These are phyloP conservation scores for Cubamyces lactineus DNA, from an alignment of 768 basidiomycete species.

Conservation along the genomic window DNA sequence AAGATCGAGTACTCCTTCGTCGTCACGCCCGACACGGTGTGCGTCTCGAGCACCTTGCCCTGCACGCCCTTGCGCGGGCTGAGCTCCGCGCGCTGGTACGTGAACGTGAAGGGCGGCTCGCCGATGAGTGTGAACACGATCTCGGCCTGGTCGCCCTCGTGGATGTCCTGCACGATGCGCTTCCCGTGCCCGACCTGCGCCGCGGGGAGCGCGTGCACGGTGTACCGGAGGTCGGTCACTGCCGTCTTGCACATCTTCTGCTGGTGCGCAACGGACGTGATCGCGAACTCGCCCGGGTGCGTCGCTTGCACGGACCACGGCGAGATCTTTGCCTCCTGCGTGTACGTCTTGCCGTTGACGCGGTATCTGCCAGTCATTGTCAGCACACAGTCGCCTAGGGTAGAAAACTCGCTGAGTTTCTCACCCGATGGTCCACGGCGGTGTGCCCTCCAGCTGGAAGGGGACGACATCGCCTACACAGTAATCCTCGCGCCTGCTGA, in stretches of 20 bases:
- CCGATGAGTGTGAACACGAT: conserved; percentile 90
- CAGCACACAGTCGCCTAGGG: neutral
- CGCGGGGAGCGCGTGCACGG: conserved; percentile 81
- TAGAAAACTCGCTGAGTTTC: conserved; percentile 32
- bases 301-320: conserved; percentile 88
- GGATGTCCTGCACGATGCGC: conserved; percentile 79
- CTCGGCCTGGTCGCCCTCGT: conserved; percentile 94
- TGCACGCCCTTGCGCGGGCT: conserved; percentile 67
- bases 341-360: conserved; percentile 73
- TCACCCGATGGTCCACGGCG: conserved; percentile 90
- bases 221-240: conserved; percentile 72
- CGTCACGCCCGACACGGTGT: conserved; percentile 82
- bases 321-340: conserved; percentile 75
- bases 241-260: conserved; percentile 89
- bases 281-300: conserved; percentile 79
- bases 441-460: conserved; percentile 92
- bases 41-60: conserved; percentile 86
- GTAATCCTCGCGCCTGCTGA: conserved; percentile 76
- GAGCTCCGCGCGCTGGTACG: conserved; percentile 84
- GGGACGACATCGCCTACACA: conserved; percentile 91
- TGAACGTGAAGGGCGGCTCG: conserved; percentile 95
- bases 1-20: conserved; percentile 85
- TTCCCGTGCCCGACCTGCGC: conserved; percentile 90
- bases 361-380: conserved; percentile 59
- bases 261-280: conserved; percentile 89